Conservation (phyloP, 164 flowering plant species). For the Berberis thunbergii region DNA sequence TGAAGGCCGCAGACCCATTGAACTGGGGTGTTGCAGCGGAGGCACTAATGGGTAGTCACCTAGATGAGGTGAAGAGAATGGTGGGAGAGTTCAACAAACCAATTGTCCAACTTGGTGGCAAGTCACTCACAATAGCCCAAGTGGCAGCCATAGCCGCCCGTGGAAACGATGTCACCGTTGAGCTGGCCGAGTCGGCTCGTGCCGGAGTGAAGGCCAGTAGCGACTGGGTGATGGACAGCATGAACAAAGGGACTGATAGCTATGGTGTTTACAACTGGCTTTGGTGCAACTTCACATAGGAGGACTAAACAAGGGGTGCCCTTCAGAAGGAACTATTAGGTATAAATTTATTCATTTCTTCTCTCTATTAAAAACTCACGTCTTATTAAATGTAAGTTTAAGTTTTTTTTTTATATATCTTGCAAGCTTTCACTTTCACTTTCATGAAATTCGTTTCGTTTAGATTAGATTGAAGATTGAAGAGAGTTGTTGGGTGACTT, state of each 20-base stretch:
- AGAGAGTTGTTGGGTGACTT: too few relatives aligned
- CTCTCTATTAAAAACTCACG: too few relatives aligned
- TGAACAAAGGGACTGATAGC: constrained; percentile 51
- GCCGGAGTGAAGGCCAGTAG: constrained; percentile 51
- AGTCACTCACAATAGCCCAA: constrained; percentile 35
- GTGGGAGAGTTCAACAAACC: constrained; percentile 42
- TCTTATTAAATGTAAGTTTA: too few relatives aligned
- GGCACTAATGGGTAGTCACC: constrained; percentile 38
- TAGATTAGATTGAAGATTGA: too few relatives aligned
- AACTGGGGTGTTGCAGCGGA: constrained; percentile 51
- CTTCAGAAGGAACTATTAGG: constrained; percentile 61
- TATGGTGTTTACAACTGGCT: constrained; percentile 64
- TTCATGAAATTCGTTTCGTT: too few relatives aligned
- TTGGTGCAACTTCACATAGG: constrained; percentile 62
- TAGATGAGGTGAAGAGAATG: constrained; percentile 50
- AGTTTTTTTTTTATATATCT: too few relatives aligned
- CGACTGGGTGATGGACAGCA: constrained; percentile 59
- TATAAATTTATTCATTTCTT: not conserved
- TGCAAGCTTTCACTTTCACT: too few relatives aligned
- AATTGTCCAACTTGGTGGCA: constrained; percentile 35
- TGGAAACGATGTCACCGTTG: constrained; percentile 24
- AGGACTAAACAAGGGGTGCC: constrained; percentile 55
- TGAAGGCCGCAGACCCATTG: constrained; percentile 28
- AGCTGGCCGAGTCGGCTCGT: constrained; percentile 41
- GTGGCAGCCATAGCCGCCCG: constrained; percentile 41